Percentiles rank a stretch among this genome's conserved stretches.
phyloP scores from a whole-genome alignment of 371 early-diverging fungal species.

The Fennellomyces sp. region DNA sequence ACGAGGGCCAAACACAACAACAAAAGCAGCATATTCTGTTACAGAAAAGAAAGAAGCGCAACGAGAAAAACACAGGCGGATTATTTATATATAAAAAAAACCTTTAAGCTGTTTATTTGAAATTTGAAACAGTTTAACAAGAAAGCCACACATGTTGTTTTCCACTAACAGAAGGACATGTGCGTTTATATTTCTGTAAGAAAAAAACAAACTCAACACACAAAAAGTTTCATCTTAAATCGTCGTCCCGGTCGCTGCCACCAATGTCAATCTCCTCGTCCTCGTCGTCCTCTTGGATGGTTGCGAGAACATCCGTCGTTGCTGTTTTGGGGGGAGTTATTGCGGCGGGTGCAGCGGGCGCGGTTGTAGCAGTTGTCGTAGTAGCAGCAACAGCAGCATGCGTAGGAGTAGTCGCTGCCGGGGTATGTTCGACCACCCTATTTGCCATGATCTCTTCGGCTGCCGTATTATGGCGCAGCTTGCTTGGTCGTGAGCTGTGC shows the following conservation, averaged over 20 bases:
- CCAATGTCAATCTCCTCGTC: slow-evolving; percentile 71
- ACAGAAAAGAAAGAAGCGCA: too few relatives aligned
- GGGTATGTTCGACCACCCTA: slow-evolving; percentile 19
- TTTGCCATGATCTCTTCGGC: slow-evolving; percentile 5
- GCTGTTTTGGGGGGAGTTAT: neutral
- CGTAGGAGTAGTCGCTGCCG: neutral
- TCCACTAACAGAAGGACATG: too few relatives aligned
- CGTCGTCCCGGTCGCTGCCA: slow-evolving; percentile 67
- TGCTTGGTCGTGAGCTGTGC: slow-evolving; percentile 6
- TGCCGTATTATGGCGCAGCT: slow-evolving; percentile 2
- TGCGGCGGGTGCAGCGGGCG: neutral
- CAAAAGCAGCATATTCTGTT: too few relatives aligned
- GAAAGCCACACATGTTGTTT: too few relatives aligned
- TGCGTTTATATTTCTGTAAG: neutral
- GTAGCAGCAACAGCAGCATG: neutral
- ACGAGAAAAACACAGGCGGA: too few relatives aligned
- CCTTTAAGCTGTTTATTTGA: too few relatives aligned
- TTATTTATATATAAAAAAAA: too few relatives aligned
- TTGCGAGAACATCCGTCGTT: slow-evolving; percentile 11
- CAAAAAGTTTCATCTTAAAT: slow-evolving; percentile 33
- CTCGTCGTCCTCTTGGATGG: slow-evolving; percentile 51
- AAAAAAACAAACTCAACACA: neutral
- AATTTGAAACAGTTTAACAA: too few relatives aligned
- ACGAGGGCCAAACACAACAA: neutral
- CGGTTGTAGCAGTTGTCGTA: neutral